Conservation (phyloP, 441 rosid species). For the Euphorbia schlechtendalii region DNA sequence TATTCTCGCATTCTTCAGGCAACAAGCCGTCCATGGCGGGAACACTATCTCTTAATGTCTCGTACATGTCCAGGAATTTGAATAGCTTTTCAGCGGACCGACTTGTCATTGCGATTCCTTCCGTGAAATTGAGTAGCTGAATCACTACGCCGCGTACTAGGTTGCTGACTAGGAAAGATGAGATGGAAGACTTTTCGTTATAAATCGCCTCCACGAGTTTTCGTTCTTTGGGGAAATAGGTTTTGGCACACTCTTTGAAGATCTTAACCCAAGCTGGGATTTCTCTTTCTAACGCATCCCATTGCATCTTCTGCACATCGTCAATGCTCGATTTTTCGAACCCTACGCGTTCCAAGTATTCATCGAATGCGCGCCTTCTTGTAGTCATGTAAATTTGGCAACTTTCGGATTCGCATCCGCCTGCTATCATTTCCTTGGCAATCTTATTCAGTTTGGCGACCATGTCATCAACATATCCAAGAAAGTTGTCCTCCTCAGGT, state of each 20-base stretch:
- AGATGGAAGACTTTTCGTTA: slow-evolving; percentile 24
- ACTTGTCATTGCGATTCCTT: slow-evolving; percentile 66
- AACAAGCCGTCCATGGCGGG: slow-evolving; percentile 36
- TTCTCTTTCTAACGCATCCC: slow-evolving; percentile 76
- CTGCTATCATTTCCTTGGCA: slow-evolving; percentile 55
- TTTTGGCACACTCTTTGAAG: slow-evolving; percentile 46
- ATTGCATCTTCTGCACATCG: slow-evolving; percentile 68
- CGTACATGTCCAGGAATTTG: slow-evolving; percentile 77
- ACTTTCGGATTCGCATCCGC: slow-evolving; percentile 65
- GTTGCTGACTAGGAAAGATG: slow-evolving; percentile 42
- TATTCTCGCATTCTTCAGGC: slow-evolving; percentile 32
- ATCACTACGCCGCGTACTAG: slow-evolving; percentile 43
- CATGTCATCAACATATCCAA: slow-evolving; percentile 39
- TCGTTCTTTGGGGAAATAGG: slow-evolving; percentile 51
- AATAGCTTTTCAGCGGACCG: slow-evolving; percentile 72
- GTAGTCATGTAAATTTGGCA: slow-evolving; percentile 46
- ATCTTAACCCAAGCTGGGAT: slow-evolving; percentile 60
- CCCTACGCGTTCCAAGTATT: slow-evolving; percentile 42
- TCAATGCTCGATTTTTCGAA: slow-evolving; percentile 70
- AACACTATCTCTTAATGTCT: slow-evolving; percentile 52
- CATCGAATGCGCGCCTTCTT: slow-evolving; percentile 57
- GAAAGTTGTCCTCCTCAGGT: slow-evolving; percentile 17
- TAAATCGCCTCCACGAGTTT: slow-evolving; percentile 49
- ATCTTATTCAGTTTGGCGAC: slow-evolving; percentile 39
- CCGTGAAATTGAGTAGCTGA: slow-evolving; percentile 65